Evolutionary conservation across 345 rosid genomes (phyloP).

Genomic region (Brassica carinata): DNA sequence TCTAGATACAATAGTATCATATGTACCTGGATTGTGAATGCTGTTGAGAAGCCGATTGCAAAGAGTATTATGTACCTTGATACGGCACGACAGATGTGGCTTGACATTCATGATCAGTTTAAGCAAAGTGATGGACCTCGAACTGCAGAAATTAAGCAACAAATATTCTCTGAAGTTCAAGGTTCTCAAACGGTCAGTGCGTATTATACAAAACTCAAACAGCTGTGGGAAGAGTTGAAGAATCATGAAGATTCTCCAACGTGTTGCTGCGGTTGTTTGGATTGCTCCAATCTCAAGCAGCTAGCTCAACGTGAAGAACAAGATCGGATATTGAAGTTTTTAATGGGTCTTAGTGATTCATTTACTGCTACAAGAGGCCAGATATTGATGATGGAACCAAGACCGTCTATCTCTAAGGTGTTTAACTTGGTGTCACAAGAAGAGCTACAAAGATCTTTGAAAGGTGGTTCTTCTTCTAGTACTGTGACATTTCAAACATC

Average conservation of each 20-base stretch:
- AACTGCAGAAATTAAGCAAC: background rate
- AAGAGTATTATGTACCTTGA: background rate
- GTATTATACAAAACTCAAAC: background rate
- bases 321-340: background rate
- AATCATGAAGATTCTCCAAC: background rate
- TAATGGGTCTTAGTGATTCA: background rate
- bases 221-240: background rate
- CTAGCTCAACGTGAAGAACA: background rate
- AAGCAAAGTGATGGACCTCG: background rate
- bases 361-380: background rate
- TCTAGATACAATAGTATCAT: background rate
- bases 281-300: background rate
- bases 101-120: background rate
- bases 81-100: background rate
- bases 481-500: background rate
- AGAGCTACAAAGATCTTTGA: background rate
- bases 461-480: background rate
- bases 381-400: background rate
- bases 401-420: background rate
- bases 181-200: background rate
- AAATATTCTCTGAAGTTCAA: background rate
- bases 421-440: background rate
- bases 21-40: background rate
- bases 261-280: background rate
- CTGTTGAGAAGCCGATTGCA: background rate